Evolutionary conservation across 129 eudicot species (phyloP), one percentile per base, ranked within the genome.

Genomic region (Artemisia annua): DNA sequence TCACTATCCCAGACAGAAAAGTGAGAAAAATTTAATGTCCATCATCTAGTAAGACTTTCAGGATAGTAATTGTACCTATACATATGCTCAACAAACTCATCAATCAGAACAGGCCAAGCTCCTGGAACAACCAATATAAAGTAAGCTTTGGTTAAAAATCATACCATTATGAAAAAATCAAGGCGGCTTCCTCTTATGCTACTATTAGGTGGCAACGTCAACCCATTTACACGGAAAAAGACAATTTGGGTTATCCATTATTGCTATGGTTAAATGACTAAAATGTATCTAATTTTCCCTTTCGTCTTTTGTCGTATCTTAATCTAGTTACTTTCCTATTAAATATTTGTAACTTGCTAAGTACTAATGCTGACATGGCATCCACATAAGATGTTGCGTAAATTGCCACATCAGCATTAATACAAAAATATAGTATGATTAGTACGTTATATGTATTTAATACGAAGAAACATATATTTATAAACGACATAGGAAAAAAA

Each of bases 81-180:
- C 99, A 94, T 94, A 79, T 94, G 90, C 82, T 94, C 97, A n/a
- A 90, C 99, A 77, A 94, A 94, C 53, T 94, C 99, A 80, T 94
- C 99, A 55, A 94, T 83, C 71, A 94, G 65, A 56, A 91, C 81
- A 55, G 97, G 97, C 99, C 99, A 94, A 48, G 99, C 99, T 79
- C 99, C 99, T 94, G 58, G 71, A 54, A 71, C 18, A 78, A 53
- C 43, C 48, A 52, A 13, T 44, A 53, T 7, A 46, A 62, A 46
- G 11, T 13, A 48, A 32, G 55, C 46, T 58, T 76, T 56, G 0
- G 46, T 49, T 59, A 56, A n/a, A 75, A 67, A 66, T 24, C 49
- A 24, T 49, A 15, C 9, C 9, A 6, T 61, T 22, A 7, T 12
- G 11, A 39, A 65, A 43, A 30, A 30, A 30, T 6, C 35, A 30